A percentile compares a stretch with the other conserved stretches of the same genome.
These are phyloP conservation scores for Ambrosia trifida DNA, from an alignment of 129 eudicot species.

Conservation along the genomic window DNA sequence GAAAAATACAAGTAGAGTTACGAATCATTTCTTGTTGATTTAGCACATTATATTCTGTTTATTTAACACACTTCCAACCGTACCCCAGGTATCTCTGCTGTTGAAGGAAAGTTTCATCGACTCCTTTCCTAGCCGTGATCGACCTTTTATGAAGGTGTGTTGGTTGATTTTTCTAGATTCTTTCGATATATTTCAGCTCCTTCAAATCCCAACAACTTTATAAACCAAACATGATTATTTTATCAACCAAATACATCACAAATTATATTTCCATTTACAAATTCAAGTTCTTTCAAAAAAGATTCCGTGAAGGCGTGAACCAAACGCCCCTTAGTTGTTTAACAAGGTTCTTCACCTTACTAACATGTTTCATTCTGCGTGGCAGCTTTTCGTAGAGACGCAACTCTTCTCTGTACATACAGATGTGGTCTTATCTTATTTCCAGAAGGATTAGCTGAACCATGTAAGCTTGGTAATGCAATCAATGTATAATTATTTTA, in stretches of 20 bases:
- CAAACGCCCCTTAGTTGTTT: neutral
- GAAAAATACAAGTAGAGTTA: slow-evolving; percentile 4
- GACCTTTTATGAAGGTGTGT: slow-evolving; percentile 88
- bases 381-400: slow-evolving; percentile 85
- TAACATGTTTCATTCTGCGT: slow-evolving; percentile 25
- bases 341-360: slow-evolving; percentile 14
- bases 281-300: neutral
- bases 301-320: neutral
- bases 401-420: slow-evolving; percentile 99
- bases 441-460: slow-evolving; percentile 79
- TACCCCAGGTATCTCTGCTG: slow-evolving; percentile 80
- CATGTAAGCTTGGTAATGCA: slow-evolving; percentile 34
- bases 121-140: slow-evolving; percentile 87
- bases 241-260: neutral
- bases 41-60: slow-evolving; percentile 21
- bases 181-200: neutral
- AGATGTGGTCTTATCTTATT: slow-evolving; percentile 87
- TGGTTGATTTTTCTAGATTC: slow-evolving; percentile 18
- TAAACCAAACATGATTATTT: neutral
- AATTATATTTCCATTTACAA: neutral
- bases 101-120: slow-evolving; percentile 96
- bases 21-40: neutral
- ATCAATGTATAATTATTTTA: slow-evolving; percentile 31
- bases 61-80: slow-evolving; percentile 12
- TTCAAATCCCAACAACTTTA: neutral